Evolutionary conservation across 1,284 basidiomycete genomes (phyloP), one percentile per base, ranked within the genome.

Genomic region (Microbotryum saponariae): DNA sequence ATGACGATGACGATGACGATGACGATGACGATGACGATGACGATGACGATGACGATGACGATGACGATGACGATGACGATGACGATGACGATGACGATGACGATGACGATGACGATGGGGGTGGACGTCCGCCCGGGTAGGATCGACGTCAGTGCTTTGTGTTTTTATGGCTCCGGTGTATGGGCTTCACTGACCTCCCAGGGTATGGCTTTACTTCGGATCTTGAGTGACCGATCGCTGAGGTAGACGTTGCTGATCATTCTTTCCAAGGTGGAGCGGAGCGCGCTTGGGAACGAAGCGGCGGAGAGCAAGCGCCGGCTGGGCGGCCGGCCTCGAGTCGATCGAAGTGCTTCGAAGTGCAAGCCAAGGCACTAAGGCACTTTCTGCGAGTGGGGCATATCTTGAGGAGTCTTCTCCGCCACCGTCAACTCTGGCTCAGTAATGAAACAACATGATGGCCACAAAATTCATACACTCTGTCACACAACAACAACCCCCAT

Each of bases 181-280:
- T 10, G 31, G 8, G 31, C 29, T 6, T 31, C 9, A 68, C 78
- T 64, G 62, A 93, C 91, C 85, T 97, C 93, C 93, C 93, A 98
- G 67, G 93, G 91, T 50, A 97, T 91, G 6, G 87, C 86, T 74
- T 93, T 93, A 12, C 86, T 82, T 67, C 89, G 83, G 66, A 94
- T 91, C 80, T 93, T 91, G 60, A 85, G 80, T 10, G 88, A 88
- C 72, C 82, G 84, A 69, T 94, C 90, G 68, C 92, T 87, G 67
- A 98, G 84, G 79, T 89, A 94, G 9, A 83, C 76, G 76, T 88
- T 93, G 66, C 89, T 88, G 58, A 94, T 86, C n/a, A 53, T 53
- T 31, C 51, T 23, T 50, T 14, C 29, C 29, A 7, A 50, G 21
- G 31, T 31, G 12, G 48, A 23, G 25, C 25, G 25, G 25, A 25